Evolutionary conservation across 2,329 filamentous ascomycete genomes (phyloP), one percentile per base, ranked within the genome.

Genomic region (Penicillium sp.): DNA sequence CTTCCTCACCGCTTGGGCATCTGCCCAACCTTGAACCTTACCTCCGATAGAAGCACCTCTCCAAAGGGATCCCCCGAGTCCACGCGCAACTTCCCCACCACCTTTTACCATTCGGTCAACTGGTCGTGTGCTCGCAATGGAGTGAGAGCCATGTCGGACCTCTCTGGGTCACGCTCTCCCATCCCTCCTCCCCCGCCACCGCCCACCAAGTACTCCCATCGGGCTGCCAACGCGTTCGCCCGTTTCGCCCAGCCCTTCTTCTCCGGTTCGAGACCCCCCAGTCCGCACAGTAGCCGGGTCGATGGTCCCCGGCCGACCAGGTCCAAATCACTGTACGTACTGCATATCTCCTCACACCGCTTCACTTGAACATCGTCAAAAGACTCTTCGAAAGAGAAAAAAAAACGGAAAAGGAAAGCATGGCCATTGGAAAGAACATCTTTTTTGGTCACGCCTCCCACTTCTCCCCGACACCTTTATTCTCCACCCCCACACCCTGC

Each of bases 211-310:
- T 80, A 81, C 70, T 75, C 78, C 33, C 74, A 77, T 62, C 76
- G 79, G 60, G 79, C 79, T 46, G 79, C 79, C 62, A 80, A 74
- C 70, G 79, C 79, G 59, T 68, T 81, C 54, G 82, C 83, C 66
- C 79, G 83, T 66, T 81, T 85, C 65, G 81, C 82, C 52, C 83
- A 84, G 70, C 81, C 82, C 22, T 83, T 85, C 71, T 79, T 82
- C 59, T 83, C 82, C 58, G 82, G 79, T 66, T 83, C 82, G 63
- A 78, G 83, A 51, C 82, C 83, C 37, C 79, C 83, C 46, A 85
- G 82, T 71, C 80, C 81, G 60, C 81, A 83, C 68, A 76, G 78
- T 55, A 63, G 57, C 61, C 63, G 67, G 48, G 59, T 68, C 55
- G 67, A 70, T 69, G 66, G 68, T 56, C 65, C 70, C 61, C 73